Evolutionary conservation across 1,284 basidiomycete genomes (phyloP).

Genomic region (Paramarasmius palmivorus): DNA sequence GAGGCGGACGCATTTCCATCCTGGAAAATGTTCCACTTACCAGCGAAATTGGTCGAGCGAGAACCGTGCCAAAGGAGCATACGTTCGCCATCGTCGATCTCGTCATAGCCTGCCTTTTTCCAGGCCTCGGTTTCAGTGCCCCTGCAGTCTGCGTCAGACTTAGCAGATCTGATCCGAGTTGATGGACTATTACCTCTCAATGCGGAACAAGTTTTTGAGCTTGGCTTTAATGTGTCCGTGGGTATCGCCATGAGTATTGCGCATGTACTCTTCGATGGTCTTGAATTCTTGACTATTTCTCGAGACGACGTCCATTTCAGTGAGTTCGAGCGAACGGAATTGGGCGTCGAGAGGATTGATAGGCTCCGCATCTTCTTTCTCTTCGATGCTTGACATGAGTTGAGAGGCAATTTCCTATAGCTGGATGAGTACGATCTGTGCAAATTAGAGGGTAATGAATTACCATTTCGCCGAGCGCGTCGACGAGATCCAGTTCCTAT

Average conservation of each 20-base stretch:
- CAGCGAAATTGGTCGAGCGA: conserved; percentile 64
- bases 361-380: conserved; percentile 44
- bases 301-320: conserved; percentile 52
- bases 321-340: conserved; percentile 54
- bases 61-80: conserved; percentile 68
- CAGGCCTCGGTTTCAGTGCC: conserved; percentile 53
- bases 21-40: conserved; percentile 21
- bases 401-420: conserved; percentile 58
- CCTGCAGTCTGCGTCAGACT: conserved; percentile 26
- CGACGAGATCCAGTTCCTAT: conserved; percentile 65
- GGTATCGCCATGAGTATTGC: conserved; percentile 58
- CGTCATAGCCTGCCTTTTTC: conserved; percentile 46
- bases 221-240: conserved; percentile 45
- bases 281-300: conserved; percentile 47
- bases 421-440: conserved; percentile 6
- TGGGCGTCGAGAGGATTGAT: conserved; percentile 61
- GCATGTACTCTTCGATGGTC: conserved; percentile 48
- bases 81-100: conserved; percentile 49
- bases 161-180: background rate
- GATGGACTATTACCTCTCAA: conserved; percentile 46
- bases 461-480: conserved; percentile 66
- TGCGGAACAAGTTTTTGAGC: conserved; percentile 52
- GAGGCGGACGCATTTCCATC: background rate
- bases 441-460: conserved; percentile 4
- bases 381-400: conserved; percentile 45